These are phyloP conservation scores for Alternaria gaisen DNA, from an alignment of 2,329 filamentous ascomycete genomes.

Conservation along the genomic window DNA sequence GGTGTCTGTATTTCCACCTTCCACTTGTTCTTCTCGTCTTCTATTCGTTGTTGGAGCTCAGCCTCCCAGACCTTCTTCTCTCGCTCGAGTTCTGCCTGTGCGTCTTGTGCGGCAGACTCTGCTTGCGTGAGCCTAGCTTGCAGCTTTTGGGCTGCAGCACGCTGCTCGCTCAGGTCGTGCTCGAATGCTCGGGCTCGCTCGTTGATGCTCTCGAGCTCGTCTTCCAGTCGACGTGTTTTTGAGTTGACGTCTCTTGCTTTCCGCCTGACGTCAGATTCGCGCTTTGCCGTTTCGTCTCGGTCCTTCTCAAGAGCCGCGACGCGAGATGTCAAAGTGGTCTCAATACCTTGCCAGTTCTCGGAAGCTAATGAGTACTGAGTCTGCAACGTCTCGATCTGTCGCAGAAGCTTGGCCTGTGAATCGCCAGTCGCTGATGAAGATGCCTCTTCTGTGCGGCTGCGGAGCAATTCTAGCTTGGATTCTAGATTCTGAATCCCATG, in stretches of 20 bases:
- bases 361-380: slow-evolving; percentile 94
- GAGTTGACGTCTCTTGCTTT: slow-evolving; percentile 86
- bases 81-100: slow-evolving; percentile 64
- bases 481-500: slow-evolving; percentile 70
- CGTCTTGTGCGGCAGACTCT: slow-evolving; percentile 69
- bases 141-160: slow-evolving; percentile 68
- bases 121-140: slow-evolving; percentile 71
- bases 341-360: slow-evolving; percentile 97
- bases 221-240: slow-evolving; percentile 74
- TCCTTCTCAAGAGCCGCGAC: slow-evolving; percentile 85
- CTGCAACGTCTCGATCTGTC: slow-evolving; percentile 94
- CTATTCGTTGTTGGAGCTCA: slow-evolving; percentile 66
- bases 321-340: slow-evolving; percentile 81
- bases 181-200: slow-evolving; percentile 71
- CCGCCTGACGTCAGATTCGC: slow-evolving; percentile 86
- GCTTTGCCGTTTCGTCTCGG: slow-evolving; percentile 81
- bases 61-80: slow-evolving; percentile 68
- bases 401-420: slow-evolving; percentile 85
- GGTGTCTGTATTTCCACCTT: slow-evolving; percentile 57
- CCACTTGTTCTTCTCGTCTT: slow-evolving; percentile 71
- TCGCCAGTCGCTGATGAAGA: slow-evolving; percentile 84
- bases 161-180: slow-evolving; percentile 69
- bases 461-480: slow-evolving; percentile 87
- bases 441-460: slow-evolving; percentile 85
- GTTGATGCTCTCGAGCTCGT: slow-evolving; percentile 78